Evolutionary conservation across 257 asterid genomes (phyloP).

Genomic region (Solanum rostratum): DNA sequence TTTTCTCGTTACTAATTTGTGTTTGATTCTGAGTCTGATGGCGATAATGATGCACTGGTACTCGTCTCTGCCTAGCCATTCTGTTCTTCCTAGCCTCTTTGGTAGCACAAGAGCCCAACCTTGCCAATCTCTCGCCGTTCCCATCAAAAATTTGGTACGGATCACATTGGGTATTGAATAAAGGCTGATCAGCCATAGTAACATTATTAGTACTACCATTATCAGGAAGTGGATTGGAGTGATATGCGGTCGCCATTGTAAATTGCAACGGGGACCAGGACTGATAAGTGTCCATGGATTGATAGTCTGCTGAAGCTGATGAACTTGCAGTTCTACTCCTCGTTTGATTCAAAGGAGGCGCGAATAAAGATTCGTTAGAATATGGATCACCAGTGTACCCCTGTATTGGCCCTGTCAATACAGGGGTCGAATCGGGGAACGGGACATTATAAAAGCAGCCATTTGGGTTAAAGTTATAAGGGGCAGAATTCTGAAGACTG

Average conservation of each 20-base stretch:
- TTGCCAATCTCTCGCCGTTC: constrained; percentile 35
- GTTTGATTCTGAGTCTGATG: constrained; percentile 1
- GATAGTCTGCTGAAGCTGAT: constrained; percentile 19
- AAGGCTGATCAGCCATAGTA: constrained; percentile 3
- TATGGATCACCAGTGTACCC: neutral
- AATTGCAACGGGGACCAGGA: constrained; percentile 32
- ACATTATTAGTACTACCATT: neutral
- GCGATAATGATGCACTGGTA: constrained; percentile 34
- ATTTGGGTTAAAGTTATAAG: constrained; percentile 1
- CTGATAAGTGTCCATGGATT: constrained; percentile 29
- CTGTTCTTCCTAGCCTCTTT: constrained; percentile 91
- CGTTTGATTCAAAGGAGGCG: neutral
- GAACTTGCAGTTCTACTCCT: constrained; percentile 30
- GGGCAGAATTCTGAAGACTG: neutral
- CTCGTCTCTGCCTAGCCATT: constrained; percentile 74
- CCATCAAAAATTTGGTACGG: constrained; percentile 37
- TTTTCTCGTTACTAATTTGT: neutral
- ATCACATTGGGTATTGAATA: constrained; percentile 16
- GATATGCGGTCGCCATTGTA: constrained; percentile 17
- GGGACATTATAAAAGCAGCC: constrained; percentile 2
- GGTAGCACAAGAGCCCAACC: constrained; percentile 57
- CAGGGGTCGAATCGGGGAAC: neutral
- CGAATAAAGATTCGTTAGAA: constrained; percentile 12
- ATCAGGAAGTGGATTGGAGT: constrained; percentile 25
- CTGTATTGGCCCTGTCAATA: neutral